These are phyloP conservation scores for Lactarius deliciosus DNA, from an alignment of 768 basidiomycete genomes.

Conservation along the genomic window DNA sequence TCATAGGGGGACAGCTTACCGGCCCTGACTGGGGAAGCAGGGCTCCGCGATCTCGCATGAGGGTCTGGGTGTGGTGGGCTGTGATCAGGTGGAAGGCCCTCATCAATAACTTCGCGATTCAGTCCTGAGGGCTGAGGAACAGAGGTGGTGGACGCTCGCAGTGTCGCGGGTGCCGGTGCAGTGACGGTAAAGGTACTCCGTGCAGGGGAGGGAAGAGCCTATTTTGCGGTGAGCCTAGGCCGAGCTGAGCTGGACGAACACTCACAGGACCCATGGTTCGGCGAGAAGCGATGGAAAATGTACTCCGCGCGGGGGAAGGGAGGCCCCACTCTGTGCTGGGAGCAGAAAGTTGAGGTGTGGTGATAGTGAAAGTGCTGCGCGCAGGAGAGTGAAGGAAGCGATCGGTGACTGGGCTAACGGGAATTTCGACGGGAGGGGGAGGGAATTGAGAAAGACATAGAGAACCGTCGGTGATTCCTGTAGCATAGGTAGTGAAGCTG, in stretches of 20 bases:
- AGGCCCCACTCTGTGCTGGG: slow-evolving; percentile 34
- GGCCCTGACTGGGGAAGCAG: not conserved
- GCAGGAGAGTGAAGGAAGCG: slow-evolving; percentile 32
- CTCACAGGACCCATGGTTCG: slow-evolving; percentile 33
- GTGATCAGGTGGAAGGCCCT: not conserved
- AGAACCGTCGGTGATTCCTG: slow-evolving; percentile 36
- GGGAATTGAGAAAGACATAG: slow-evolving; percentile 52
- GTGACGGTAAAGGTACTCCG: slow-evolving; percentile 9
- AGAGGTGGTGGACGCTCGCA: not conserved
- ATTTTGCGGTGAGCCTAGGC: not conserved
- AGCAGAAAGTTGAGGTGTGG: slow-evolving; percentile 31
- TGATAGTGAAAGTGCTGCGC: slow-evolving; percentile 18
- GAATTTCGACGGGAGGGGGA: slow-evolving; percentile 44
- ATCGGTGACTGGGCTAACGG: slow-evolving; percentile 36
- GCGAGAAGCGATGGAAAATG: slow-evolving; percentile 9
- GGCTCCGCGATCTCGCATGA: slow-evolving; percentile 7
- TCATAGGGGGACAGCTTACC: slow-evolving; percentile 43
- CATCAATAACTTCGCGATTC: not conserved
- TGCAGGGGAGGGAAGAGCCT: slow-evolving; percentile 13
- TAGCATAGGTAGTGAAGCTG: slow-evolving; percentile 41
- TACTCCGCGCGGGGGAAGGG: slow-evolving; percentile 24
- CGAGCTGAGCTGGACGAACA: not conserved
- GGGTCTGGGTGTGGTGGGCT: not conserved
- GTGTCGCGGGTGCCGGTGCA: slow-evolving; percentile 4
- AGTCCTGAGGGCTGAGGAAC: not conserved